Percentiles rank a stretch among this genome's conserved stretches.
phyloP scores from a whole-genome alignment of 2,329 filamentous ascomycete species.

The Xylariaceae sp. region DNA sequence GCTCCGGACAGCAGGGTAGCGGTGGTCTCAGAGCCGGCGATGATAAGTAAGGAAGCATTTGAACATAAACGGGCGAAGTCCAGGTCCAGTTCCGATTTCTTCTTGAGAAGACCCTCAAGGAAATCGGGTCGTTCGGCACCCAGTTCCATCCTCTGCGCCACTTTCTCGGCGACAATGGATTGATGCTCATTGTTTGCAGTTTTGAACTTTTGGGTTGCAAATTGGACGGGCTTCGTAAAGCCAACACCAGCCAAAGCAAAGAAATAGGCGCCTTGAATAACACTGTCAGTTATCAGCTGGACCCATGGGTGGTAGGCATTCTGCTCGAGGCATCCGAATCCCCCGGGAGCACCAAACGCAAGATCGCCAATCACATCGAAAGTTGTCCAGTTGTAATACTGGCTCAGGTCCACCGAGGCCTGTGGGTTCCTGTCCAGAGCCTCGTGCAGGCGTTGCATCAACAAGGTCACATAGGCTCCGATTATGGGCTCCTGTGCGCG shows the following conservation, averaged over 20 bases:
- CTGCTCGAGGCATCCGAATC: conserved; percentile 36
- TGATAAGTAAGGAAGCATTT: conserved; percentile 35
- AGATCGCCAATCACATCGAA: conserved; percentile 48
- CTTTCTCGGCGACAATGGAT: conserved; percentile 23
- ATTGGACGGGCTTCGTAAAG: conserved; percentile 15
- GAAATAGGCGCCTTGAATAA: conserved; percentile 23
- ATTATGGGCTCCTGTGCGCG: conserved; percentile 42
- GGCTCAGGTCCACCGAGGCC: conserved; percentile 32
- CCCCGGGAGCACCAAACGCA: conserved; percentile 40
- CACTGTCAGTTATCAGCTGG: conserved; percentile 28
- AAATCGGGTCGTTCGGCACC: conserved; percentile 32
- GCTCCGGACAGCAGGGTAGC: conserved; percentile 43
- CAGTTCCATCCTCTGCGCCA: conserved; percentile 28
- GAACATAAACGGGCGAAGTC: conserved; percentile 19
- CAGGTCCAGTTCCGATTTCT: conserved; percentile 27
- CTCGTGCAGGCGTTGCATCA: conserved; percentile 32
- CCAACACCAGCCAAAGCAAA: conserved; percentile 19
- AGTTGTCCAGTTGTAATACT: conserved; percentile 40
- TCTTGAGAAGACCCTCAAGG: conserved; percentile 31
- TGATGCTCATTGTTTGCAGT: conserved; percentile 23
- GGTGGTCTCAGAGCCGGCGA: conserved; percentile 51
- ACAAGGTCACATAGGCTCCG: conserved; percentile 35
- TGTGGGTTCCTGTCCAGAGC: conserved; percentile 24
- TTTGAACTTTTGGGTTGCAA: conserved; percentile 14
- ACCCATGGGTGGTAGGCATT: conserved; percentile 37